Evolutionary conservation across 148 eudicot species (phyloP), one percentile per base, ranked within the genome.

Genomic region (Pouteria glomerata): DNA sequence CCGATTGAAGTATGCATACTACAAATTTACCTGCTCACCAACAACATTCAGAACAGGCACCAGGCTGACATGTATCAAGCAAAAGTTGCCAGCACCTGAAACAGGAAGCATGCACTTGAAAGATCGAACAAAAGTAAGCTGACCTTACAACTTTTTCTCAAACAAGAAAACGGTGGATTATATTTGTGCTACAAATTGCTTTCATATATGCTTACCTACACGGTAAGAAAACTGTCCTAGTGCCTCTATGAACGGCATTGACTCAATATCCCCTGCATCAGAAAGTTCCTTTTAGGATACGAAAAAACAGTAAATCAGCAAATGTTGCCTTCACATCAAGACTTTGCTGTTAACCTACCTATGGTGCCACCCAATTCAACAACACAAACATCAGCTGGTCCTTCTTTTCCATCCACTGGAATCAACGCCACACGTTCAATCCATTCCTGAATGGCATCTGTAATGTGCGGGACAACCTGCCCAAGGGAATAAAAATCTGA

Each of bases 291-390:
- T 19, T 48, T 13, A 50, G 21, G 27, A 19, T 62, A 27, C 48
- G n/a, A n/a, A n/a, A 7, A 50, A 48, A 18, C 31, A 41, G 62
- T 58, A 23, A 15, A 68, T 37, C 66, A 39, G 33, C 27, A 15
- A 23, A 56, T 58, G 26, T 27, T 39, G n/a, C 47, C 21, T 37
- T 12, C 19, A 27, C 12, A 8, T 33, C 16, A 55, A 31, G 47
- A 70, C 15, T 33, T 52, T 68, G 44, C 29, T 42, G 52, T 55
- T 8, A 35, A 30, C 65, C 18, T 76, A 92, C 99, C 99, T 73
- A 95, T 91, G 24, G 99, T 95, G 67, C 99, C 99, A 67, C 99
- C 99, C 86, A 95, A 80, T 78, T 95, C 99, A 29, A 95, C 88
- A 68, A 95, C 99, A 84, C 99, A 95, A 73, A 95, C 97, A 85